A percentile compares a stretch with the other conserved stretches of the same genome.
These are phyloP conservation scores for Croton laevigatus DNA, from an alignment of 441 rosid genomes.

Conservation along the genomic window DNA sequence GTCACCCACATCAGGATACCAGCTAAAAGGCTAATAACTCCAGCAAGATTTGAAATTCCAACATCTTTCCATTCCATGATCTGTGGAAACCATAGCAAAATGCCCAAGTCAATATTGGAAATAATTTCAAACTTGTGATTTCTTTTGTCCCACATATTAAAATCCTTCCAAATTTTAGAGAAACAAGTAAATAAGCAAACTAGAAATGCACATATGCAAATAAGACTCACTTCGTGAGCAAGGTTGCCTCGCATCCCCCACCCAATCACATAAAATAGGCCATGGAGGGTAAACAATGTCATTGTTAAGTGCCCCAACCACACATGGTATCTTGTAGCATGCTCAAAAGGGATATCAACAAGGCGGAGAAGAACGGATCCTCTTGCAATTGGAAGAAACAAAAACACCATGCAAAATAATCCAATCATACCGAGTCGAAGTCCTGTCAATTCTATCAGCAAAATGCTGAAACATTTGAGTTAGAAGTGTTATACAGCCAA, in stretches of 20 bases:
- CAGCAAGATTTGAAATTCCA: conserved; percentile 45
- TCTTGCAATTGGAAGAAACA: conserved; percentile 62
- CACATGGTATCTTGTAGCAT: conserved; percentile 58
- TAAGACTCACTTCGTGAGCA: conserved; percentile 46
- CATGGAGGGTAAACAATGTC: conserved; percentile 51
- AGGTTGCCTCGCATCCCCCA: conserved; percentile 48
- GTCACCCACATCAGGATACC: conserved; percentile 55
- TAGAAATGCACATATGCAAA: neutral
- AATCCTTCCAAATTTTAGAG: neutral
- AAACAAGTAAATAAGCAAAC: neutral
- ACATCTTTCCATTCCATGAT: conserved; percentile 45
- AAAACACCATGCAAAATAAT: conserved; percentile 57
- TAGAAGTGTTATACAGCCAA: conserved; percentile 15
- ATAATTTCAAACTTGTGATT: too few species aligned
- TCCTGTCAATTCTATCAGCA: conserved; percentile 59
- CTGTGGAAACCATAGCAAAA: conserved; percentile 33
- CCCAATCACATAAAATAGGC: conserved; percentile 43
- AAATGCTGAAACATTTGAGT: conserved; percentile 38
- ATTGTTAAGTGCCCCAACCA: conserved; percentile 57
- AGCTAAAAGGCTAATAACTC: conserved; percentile 42
- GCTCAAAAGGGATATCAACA: conserved; percentile 58
- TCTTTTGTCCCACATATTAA: too few species aligned
- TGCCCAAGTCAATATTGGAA: too few species aligned
- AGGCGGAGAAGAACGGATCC: conserved; percentile 53
- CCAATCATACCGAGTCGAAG: conserved; percentile 80